Evolutionary conservation across 2,329 filamentous ascomycete species (phyloP).

Genomic region (Alternaria arbusti): DNA sequence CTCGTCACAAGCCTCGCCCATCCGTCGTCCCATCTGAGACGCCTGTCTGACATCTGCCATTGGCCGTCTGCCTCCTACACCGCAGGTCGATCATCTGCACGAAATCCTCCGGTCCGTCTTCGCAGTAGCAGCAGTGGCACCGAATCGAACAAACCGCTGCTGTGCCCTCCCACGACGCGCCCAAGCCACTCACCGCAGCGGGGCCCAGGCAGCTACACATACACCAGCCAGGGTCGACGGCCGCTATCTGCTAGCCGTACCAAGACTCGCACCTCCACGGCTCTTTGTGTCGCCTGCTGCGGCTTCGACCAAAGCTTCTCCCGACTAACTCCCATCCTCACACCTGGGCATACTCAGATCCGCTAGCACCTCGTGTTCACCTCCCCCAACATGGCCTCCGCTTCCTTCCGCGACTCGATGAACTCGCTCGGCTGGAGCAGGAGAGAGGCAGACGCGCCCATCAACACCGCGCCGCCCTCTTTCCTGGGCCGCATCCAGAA

Average conservation of each 20-base stretch:
- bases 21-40: slow-evolving; percentile 42
- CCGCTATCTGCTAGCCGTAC: slow-evolving; percentile 21
- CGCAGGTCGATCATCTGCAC: slow-evolving; percentile 60
- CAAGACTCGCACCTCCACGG: slow-evolving; percentile 25
- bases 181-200: slow-evolving; percentile 14
- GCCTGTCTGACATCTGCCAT: slow-evolving; percentile 46
- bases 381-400: slow-evolving; percentile 72
- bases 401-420: slow-evolving; percentile 91
- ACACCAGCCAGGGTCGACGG: slow-evolving; percentile 13
- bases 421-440: slow-evolving; percentile 95
- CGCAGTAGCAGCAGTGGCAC: slow-evolving; percentile 23
- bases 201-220: slow-evolving; percentile 14
- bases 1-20: slow-evolving; percentile 47
- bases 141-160: slow-evolving; percentile 6
- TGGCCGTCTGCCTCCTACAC: slow-evolving; percentile 34
- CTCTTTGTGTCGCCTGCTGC: slow-evolving; percentile 46
- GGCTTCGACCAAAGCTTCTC: slow-evolving; percentile 39
- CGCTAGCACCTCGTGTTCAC: slow-evolving; percentile 28
- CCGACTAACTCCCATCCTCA: not conserved
- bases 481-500: slow-evolving; percentile 82
- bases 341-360: not conserved
- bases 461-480: slow-evolving; percentile 75
- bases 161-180: slow-evolving; percentile 16
- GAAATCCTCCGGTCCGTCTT: slow-evolving; percentile 54
- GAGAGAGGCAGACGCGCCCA: slow-evolving; percentile 76